A percentile compares a stretch with the other conserved stretches of the same genome.
Evolutionary conservation across 2,329 filamentous ascomycete genomes (phyloP).

Genomic region (Alternaria sp.): DNA sequence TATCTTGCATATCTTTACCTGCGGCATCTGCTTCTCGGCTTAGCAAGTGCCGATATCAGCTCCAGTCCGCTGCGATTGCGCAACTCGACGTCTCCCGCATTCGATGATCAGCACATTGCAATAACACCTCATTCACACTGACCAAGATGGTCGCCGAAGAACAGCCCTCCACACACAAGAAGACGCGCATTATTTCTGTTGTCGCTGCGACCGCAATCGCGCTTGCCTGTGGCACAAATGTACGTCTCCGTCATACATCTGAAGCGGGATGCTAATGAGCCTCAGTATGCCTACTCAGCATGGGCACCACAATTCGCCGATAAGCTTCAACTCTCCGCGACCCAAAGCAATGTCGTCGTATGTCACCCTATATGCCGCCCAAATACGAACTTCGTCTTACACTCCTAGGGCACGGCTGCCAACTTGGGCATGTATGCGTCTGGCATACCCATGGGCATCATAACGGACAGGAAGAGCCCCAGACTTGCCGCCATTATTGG

Average conservation of each 20-base stretch:
- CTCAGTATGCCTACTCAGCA: slow-evolving; percentile 94
- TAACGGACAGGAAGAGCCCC: slow-evolving; percentile 84
- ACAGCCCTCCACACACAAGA: slow-evolving; percentile 58
- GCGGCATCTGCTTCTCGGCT: slow-evolving; percentile 4
- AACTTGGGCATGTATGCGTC: slow-evolving; percentile 93
- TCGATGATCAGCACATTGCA: slow-evolving; percentile 32
- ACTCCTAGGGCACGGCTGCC: slow-evolving; percentile 65
- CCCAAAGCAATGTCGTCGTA: slow-evolving; percentile 90
- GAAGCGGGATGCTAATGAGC: slow-evolving; percentile 33
- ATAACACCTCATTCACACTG: slow-evolving; percentile 23
- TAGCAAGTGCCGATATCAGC: slow-evolving; percentile 17
- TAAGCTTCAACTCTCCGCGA: slow-evolving; percentile 85
- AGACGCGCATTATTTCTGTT: slow-evolving; percentile 80
- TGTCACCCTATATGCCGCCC: slow-evolving; percentile 36
- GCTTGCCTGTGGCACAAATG: slow-evolving; percentile 91
- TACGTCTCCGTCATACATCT: slow-evolving; percentile 54
- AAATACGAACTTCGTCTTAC: slow-evolving; percentile 36
- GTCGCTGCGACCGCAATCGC: slow-evolving; percentile 84
- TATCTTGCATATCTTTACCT: slow-evolving; percentile 3
- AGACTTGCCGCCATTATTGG: slow-evolving; percentile 80
- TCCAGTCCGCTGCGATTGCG: slow-evolving; percentile 9
- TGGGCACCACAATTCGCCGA: slow-evolving; percentile 97
- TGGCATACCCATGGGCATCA: slow-evolving; percentile 86
- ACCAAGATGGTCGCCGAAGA: slow-evolving; percentile 35
- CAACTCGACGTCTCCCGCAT: slow-evolving; percentile 12